Base-by-base conservation (phyloP, 179 eudicot species). In the Drosera spatulata region DNA sequence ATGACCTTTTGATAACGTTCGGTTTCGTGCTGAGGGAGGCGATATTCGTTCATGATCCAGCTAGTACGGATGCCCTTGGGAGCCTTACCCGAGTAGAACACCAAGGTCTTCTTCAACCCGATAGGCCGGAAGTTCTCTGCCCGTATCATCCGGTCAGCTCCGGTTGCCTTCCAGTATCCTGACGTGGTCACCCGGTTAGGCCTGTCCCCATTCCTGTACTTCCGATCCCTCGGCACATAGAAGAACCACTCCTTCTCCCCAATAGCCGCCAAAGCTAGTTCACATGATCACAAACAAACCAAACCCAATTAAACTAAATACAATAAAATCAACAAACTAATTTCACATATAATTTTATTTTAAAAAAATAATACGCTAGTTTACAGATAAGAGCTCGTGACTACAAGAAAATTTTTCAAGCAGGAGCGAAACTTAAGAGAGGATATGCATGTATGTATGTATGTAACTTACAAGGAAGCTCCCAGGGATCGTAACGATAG, bases 171-270 rank as follows among this genome's bases (percentile, higher is more conserved):
- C 33, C 33, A 22, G 33, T 22, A 91, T 0, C 98, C 98, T 1
- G 98, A 91, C 7, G 91, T 85, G 0, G 98, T 88, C 33, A 88
- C 96, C 3, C 96, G 82, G 62, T 91, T 91, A 0, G 98, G 98
- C 57, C 98, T 49, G 59, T 91, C 98, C 33, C 98, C 98, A 40
- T 91, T 91, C 11, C 96, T 58, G 52, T 91, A 91, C 80, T 91
- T 91, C 61, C 87, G 55, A 51, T 91, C 98, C 54, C 98, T 74
- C 22, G 98, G 98, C 63, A 88, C 96, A 71, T 85, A 91, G 73
- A 91, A 91, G 73, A 67, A 91, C 98, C 98, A 91, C 58, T 91
- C 98, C 48, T 91, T 88, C 73, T 91, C 98, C 55, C 96, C 98
- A 58, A 91, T 85, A 4, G 96, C 91, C 6, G 98, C 98, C 78